Percentiles rank a stretch among this genome's conserved stretches.
Evolutionary conservation across 148 eudicot genomes (phyloP).

Genomic region (Vaccinium corymbosum): DNA sequence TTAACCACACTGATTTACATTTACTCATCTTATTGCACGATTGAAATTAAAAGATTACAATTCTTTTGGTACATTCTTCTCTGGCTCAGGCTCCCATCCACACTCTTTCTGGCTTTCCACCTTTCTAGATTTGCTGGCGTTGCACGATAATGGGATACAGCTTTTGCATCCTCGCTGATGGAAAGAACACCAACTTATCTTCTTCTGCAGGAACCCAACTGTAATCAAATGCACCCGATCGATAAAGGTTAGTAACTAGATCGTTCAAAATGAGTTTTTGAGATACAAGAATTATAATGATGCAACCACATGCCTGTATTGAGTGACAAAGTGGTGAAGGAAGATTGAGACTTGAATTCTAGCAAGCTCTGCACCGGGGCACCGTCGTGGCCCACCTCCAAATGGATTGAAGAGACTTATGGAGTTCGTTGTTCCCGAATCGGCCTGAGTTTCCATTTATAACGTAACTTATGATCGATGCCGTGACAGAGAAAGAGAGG

Average conservation of each 20-base stretch:
- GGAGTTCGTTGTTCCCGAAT: constrained; percentile 34
- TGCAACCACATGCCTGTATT: constrained; percentile 42
- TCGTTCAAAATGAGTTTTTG: neutral
- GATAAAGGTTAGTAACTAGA: neutral
- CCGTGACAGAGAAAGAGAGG: neutral
- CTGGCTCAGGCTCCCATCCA: too few relatives aligned
- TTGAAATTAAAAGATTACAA: too few relatives aligned
- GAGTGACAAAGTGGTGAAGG: constrained; percentile 86
- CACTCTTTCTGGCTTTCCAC: neutral
- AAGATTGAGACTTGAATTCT: constrained; percentile 75
- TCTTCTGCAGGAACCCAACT: constrained; percentile 57
- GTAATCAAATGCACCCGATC: constrained; percentile 12
- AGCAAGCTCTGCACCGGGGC: constrained; percentile 92
- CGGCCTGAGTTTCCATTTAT: constrained; percentile 27
- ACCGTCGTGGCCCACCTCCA: constrained; percentile 93
- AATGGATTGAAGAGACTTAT: constrained; percentile 64
- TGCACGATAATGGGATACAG: constrained; percentile 64
- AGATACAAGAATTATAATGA: too few relatives aligned
- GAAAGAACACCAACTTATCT: constrained; percentile 74
- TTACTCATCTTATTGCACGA: too few relatives aligned
- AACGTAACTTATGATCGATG: neutral
- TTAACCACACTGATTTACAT: too few relatives aligned
- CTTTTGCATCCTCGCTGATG: constrained; percentile 80
- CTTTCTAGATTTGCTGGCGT: constrained; percentile 18
- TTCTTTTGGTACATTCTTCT: too few relatives aligned